Evolutionary conservation across 306 rosid genomes (phyloP), one percentile per base, ranked within the genome.

Genomic region (Malus asiatica): DNA sequence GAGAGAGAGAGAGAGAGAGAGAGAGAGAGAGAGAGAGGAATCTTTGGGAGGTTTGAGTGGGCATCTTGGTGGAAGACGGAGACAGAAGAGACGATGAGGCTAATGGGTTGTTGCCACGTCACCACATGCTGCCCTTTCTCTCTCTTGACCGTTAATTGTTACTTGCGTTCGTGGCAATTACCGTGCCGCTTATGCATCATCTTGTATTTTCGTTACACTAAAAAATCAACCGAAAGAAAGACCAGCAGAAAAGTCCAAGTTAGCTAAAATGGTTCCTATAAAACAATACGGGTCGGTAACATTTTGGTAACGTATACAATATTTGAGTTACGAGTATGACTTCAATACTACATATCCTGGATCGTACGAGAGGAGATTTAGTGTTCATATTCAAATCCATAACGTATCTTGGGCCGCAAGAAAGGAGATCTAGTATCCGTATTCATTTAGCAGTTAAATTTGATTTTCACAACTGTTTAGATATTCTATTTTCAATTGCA

Each of bases 61-160:
- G 85, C 46, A 63, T 72, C 81, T 9, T 45, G 22, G 20, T 19
- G 22, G 38, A 74, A 35, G 53, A 48, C 27, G 10, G 9, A 72
- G 38, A 55, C 70, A 35, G 5, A 4, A 63, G 42, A 2, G 18
- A 57, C 29, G 38, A 76, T 67, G 58, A 66, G 66, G 58, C 40
- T 35, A 29, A 16, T 59, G 60, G 80, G 33, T 19, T 52, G 4
- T 7, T 45, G 76, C 70, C 83, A 68, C 83, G 79, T 7, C 30
- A 71, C 64, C 83, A 68, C 79, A 71, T 74, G 57, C 51, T 68
- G 22, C 65, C 27, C 5, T 8, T 57, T 3, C 13, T 61, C 46
- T 18, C 70, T 62, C 8, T 29, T 22, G 33, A 32, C 66, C 27
- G 73, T 53, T 57, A 27, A n/a, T 8, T n/a, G 76, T 72, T 72